Evolutionary conservation across 768 basidiomycete genomes (phyloP).

Genomic region (Lactarius evosmus): DNA sequence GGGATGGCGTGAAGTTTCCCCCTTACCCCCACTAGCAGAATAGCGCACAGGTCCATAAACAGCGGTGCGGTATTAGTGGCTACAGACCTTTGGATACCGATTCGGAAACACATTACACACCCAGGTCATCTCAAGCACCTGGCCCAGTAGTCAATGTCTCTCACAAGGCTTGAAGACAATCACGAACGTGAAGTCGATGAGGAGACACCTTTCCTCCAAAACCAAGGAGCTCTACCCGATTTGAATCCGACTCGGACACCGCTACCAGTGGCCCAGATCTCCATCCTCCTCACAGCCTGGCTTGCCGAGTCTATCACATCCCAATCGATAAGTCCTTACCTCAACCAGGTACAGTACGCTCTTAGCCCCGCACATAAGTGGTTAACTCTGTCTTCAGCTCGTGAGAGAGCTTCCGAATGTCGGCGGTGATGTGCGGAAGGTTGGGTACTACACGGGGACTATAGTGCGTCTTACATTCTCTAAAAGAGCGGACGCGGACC

Average conservation of each 20-base stretch:
- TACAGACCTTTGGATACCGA: no score
- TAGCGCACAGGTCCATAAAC: no score
- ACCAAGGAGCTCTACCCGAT: neutral
- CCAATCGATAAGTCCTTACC: neutral
- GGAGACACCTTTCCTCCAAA: neutral
- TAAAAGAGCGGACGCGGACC: neutral
- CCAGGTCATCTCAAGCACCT: no score
- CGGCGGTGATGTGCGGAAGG: neutral
- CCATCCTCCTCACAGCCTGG: neutral
- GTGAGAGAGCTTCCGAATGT: neutral
- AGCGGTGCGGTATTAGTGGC: no score
- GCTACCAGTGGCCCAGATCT: neutral
- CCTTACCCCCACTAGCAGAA: no score
- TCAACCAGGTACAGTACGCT: neutral
- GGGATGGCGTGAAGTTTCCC: no score
- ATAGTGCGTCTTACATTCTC: neutral
- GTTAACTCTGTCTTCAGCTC: neutral
- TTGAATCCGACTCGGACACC: neutral
- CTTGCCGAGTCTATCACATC: neutral
- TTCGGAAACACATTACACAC: no score
- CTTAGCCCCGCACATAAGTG: neutral
- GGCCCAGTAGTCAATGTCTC: neutral
- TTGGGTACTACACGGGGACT: neutral
- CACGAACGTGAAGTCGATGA: neutral
- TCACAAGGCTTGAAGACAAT: neutral